Base-by-base conservation (phyloP, 1,284 basidiomycete genomes). In the Entoloma clypeatum region DNA sequence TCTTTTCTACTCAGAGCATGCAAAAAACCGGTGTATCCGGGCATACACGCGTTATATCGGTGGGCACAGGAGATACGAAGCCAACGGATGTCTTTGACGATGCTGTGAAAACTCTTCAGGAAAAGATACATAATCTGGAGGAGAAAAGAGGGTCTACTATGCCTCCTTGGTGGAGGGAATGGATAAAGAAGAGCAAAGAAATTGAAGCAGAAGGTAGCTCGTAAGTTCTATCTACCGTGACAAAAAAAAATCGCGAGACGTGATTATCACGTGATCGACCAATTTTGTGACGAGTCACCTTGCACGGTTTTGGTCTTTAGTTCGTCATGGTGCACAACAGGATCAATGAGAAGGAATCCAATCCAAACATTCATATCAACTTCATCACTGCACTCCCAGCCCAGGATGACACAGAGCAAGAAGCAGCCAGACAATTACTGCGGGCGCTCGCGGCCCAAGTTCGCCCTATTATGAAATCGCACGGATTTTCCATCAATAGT, bases 281-380 rank as follows among this genome's bases (percentile, higher is more conserved):
- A n/a, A n/a, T n/a, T n/a, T n/a, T n/a, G n/a, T n/a, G n/a, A n/a
- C n/a, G n/a, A n/a, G n/a, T n/a, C n/a, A n/a, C n/a, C n/a, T n/a
- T n/a, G n/a, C n/a, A n/a, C n/a, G n/a, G n/a, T n/a, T n/a, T n/a
- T n/a, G n/a, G n/a, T n/a, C n/a, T n/a, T n/a, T n/a, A n/a, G n/a
- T n/a, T n/a, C n/a, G n/a, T n/a, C n/a, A 89, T 89, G 86, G 83
- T 86, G 9, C 81, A 86, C 54, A 58, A 75, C 16, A 74, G 86
- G 27, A 54, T 86, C 37, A 89, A 90, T 55, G 78, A 81, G 52
- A 70, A 65, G 23, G 79, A 84, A 55, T 29, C 71, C 1, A 86
- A 83, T 55, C 87, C 86, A 5, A 90, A 89, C 52, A 77, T 78
- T 4, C 68, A 77, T 55, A 67, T 89, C 45, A 88, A 87, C 60